These are phyloP conservation scores for Aegilops bicornis DNA, from an alignment of 176 grass and related monocot species.

Conservation along the genomic window DNA sequence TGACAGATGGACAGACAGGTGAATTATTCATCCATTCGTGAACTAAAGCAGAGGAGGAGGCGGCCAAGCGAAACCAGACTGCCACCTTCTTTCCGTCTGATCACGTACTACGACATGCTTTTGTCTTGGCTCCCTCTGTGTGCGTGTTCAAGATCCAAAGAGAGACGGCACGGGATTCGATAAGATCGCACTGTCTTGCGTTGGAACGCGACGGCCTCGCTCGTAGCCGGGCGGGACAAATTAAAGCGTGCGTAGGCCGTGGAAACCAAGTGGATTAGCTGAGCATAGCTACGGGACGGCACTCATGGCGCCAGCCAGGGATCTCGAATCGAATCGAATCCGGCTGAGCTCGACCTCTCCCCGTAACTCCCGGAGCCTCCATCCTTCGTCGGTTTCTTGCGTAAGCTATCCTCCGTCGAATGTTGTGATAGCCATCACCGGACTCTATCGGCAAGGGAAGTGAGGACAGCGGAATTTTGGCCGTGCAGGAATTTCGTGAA, in stretches of 20 bases:
- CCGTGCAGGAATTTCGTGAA: not conserved
- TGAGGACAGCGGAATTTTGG: conserved; percentile 4
- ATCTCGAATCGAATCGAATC: conserved; percentile 45
- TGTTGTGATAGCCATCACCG: not conserved
- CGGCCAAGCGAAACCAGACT: conserved; percentile 25
- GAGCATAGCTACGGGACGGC: conserved; percentile 23
- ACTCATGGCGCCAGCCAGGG: conserved; percentile 26
- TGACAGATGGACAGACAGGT: not conserved
- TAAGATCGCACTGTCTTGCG: conserved; percentile 54
- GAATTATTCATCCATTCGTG: not conserved
- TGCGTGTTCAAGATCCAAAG: conserved; percentile 39
- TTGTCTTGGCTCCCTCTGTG: not conserved
- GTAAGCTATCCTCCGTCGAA: conserved; percentile 15
- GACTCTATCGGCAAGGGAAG: not conserved
- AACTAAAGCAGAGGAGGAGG: conserved; percentile 21
- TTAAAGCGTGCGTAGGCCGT: conserved; percentile 12
- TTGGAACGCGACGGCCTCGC: conserved; percentile 28
- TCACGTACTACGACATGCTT: conserved; percentile 16
- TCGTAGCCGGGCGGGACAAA: not conserved
- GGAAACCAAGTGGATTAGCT: not conserved
- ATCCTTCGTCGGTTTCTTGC: not conserved
- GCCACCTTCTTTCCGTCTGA: conserved; percentile 26
- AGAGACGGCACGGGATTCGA: conserved; percentile 4
- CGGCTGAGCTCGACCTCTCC: conserved; percentile 33
- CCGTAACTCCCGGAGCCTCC: conserved; percentile 42